Base-by-base conservation (phyloP, 2,329 filamentous ascomycete species). In the Alternaria ethzedia region DNA sequence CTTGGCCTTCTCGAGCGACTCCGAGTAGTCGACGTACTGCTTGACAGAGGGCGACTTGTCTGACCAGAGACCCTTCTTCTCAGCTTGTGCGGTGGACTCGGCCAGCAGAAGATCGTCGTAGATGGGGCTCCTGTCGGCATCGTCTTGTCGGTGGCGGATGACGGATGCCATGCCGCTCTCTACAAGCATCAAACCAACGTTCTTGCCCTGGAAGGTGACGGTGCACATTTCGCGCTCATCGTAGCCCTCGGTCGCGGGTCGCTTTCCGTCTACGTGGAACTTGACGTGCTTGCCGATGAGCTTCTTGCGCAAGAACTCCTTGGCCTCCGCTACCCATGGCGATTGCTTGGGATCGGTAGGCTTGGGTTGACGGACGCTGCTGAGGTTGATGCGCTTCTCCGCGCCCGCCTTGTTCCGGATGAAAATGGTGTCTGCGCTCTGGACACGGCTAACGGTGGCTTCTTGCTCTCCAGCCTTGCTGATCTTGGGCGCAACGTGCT, bases 201-300 rank as follows among this genome's bases (percentile, higher is more conserved):
- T 98, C 82, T 94, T 96, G 81, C 90, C 91, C 78, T 92, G 92
- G 56, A 91, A 86, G 1, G 89, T 90, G 47, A 99, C 87, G 1
- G 95, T 97, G 45, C 93, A 95, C 75, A 99, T 96, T 70, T 99
- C 96, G 59, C 94, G 91, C 75, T 96, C 94, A 75, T 98, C 95
- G 70, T 94, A 99, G 10, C 92, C 94, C 67, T 97, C 95, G 3
- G 86, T 91, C 3, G 93, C 94, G 46, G 95, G 91, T 82, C 96
- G 94, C 79, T 93, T 93, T 61, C 96, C 96, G 78, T 99, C 94
- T 63, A 97, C 89, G 57, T 88, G 91, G 60, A 97, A 89, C 79
- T 91, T 92, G 69, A 98, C 93, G 70, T 97, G 93, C 85, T 99
- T 99, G 65, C 94, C 96, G 75, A 99, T 99, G 30, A 97, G 81